phyloP scores from a whole-genome alignment of 805 yeast genomes.

The Pichia eremophila region DNA sequence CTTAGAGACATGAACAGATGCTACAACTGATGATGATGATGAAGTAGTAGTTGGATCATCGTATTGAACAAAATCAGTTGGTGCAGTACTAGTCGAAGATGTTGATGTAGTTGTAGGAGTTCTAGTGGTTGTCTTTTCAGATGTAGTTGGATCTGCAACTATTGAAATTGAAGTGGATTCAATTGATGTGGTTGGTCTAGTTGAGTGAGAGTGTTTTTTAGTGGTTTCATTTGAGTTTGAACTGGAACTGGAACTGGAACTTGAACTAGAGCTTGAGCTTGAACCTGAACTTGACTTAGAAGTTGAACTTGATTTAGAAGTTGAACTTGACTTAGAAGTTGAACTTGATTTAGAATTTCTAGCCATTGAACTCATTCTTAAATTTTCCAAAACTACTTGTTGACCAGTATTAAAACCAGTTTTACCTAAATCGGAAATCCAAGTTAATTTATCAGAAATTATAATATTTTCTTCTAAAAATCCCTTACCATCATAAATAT shows the following conservation, averaged over 20 bases:
- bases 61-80: conserved; percentile 2
- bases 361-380: background rate
- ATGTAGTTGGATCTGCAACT: background rate
- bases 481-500: conserved; percentile 42
- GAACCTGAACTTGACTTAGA: conserved; percentile 1
- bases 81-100: background rate
- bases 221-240: background rate
- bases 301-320: background rate
- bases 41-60: background rate
- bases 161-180: background rate
- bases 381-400: conserved; percentile 20
- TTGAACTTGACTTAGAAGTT: background rate
- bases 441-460: conserved; percentile 54
- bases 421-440: conserved; percentile 50
- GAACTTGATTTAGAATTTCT: background rate
- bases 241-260: background rate
- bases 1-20: background rate
- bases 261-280: background rate
- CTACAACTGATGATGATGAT: too few species aligned
- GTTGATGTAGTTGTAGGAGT: background rate
- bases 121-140: background rate
- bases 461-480: conserved; percentile 42
- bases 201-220: too few species aligned
- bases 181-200: too few species aligned
- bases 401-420: conserved; percentile 56